A percentile compares a stretch with the other conserved stretches of the same genome.
These are phyloP conservation scores for Craspedostauros australis DNA, from an alignment of 108 stramenopile genomes.

Conservation along the genomic window DNA sequence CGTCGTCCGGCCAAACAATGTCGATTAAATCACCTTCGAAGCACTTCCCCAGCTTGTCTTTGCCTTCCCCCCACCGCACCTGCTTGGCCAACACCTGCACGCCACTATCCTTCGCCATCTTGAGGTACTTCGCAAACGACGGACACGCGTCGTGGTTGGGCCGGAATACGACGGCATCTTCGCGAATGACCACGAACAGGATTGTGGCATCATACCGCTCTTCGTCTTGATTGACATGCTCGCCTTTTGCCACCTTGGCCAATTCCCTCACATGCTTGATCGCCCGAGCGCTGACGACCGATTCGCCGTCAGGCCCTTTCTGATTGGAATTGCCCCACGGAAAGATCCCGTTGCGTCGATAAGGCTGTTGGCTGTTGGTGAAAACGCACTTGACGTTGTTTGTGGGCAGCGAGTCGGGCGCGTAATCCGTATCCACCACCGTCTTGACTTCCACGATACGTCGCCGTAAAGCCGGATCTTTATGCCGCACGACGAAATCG, in stretches of 20 bases:
- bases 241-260: slow-evolving; percentile 17
- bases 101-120: slow-evolving; percentile 29
- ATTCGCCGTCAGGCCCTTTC: slow-evolving; percentile 50
- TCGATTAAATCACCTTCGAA: slow-evolving; percentile 28
- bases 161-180: slow-evolving; percentile 37
- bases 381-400: slow-evolving; percentile 33
- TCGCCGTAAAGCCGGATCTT: slow-evolving; percentile 15
- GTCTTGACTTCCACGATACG: slow-evolving; percentile 54
- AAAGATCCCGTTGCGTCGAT: slow-evolving; percentile 48
- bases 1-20: slow-evolving; percentile 20
- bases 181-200: slow-evolving; percentile 48
- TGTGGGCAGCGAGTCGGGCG: neutral
- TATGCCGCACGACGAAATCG: slow-evolving; percentile 36
- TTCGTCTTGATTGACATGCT: neutral
- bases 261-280: slow-evolving; percentile 61
- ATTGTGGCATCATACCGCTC: slow-evolving; percentile 25
- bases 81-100: slow-evolving; percentile 44
- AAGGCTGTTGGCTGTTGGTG: slow-evolving; percentile 19
- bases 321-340: slow-evolving; percentile 56
- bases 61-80: slow-evolving; percentile 36
- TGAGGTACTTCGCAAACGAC: slow-evolving; percentile 46
- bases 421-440: slow-evolving; percentile 58
- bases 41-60: slow-evolving; percentile 22
- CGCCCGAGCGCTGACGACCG: slow-evolving; percentile 53
- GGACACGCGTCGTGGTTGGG: slow-evolving; percentile 53